Percentiles rank a stretch among this genome's conserved stretches.
These are phyloP conservation scores for Coemansia javaensis DNA, from an alignment of 192 early-diverging fungal genomes.

Conservation along the genomic window DNA sequence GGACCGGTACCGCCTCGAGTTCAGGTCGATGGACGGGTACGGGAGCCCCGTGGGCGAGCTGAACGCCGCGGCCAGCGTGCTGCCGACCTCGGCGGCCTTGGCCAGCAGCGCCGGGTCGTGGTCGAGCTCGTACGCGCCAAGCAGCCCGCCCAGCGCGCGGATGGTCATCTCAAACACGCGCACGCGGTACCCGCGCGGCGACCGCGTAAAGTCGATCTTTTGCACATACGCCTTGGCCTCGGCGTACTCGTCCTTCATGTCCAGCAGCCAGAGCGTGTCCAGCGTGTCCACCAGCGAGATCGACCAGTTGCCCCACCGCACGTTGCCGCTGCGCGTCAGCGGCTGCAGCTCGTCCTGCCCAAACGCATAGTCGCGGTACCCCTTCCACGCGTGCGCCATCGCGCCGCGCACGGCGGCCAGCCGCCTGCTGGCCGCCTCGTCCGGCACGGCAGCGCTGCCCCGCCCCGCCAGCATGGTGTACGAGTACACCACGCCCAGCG, in stretches of 20 bases:
- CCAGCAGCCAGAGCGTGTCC: conserved; percentile 82
- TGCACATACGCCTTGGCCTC: conserved; percentile 67
- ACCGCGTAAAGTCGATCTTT: conserved; percentile 58
- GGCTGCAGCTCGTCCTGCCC: conserved; percentile 69
- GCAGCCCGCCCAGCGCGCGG: conserved; percentile 78
- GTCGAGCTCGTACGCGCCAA: conserved; percentile 75
- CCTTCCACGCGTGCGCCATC: conserved; percentile 77
- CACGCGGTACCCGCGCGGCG: conserved; percentile 55
- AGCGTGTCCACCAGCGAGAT: conserved; percentile 84
- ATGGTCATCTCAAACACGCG: conserved; percentile 89
- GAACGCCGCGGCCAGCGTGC: conserved; percentile 72
- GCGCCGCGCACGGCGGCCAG: too few relatives aligned
- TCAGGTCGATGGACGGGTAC: conserved; percentile 66
- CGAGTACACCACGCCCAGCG: too few relatives aligned
- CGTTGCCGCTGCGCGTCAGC: conserved; percentile 52
- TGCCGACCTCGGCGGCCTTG: conserved; percentile 73
- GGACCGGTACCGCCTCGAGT: conserved; percentile 36
- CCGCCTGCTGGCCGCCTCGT: too few relatives aligned
- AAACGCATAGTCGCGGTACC: conserved; percentile 73
- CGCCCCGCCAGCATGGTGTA: too few relatives aligned
- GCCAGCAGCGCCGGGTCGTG: conserved; percentile 58
- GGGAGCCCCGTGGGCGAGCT: conserved; percentile 67
- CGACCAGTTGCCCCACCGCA: too few relatives aligned
- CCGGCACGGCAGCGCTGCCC: too few relatives aligned
- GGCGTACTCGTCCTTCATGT: conserved; percentile 68